Base-by-base conservation (phyloP, 148 eudicot species). In the Nepenthes mirabilis region DNA sequence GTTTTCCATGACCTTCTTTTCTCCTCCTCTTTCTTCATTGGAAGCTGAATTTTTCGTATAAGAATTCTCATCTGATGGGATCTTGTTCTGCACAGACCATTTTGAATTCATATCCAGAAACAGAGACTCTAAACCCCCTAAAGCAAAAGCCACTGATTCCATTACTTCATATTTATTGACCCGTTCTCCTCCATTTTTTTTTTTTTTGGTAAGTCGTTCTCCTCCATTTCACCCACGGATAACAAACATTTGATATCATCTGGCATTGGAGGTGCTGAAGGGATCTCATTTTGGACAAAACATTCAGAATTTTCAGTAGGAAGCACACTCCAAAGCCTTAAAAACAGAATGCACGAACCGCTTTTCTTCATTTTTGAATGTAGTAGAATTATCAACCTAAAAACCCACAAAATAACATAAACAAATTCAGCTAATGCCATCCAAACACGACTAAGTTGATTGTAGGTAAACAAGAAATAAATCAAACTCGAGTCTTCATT, bases 341-440 rank as follows among this genome's bases (percentile, higher is more conserved):
- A 62, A 23, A 45, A 57, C 56, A 34, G 68, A 72, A 62, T 58
- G 60, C 36, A 55, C 65, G 34, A n/a, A 11, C 40, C 61, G 34
- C 9, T 49, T 54, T 47, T 59, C 74, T 65, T 65, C 75, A 52
- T 36, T 62, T 66, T 43, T 6, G 35, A 36, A 69, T 23, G 23
- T 23, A 35, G 35, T 47, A 14, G 54, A n/a, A 36, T 62, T 61
- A 58, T 80, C 82, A 65, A 81, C 75, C 93, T 88, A 62, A 36
- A 74, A 48, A 36, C 58, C 12, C 47, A 58, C 36, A 34, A 4
- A 53, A 48, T 40, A 0, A 43, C 37, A 10, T 37, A 34, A 68
- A 61, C 55, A 33, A 23, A 23, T 23, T 65, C 36, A 59, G 67
- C 33, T 6, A 57, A 59, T 23, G 14, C 23, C 1, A 4, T 14